Base-by-base conservation (phyloP, 169 alveolate species). In the Toxoplasma gondii region DNA sequence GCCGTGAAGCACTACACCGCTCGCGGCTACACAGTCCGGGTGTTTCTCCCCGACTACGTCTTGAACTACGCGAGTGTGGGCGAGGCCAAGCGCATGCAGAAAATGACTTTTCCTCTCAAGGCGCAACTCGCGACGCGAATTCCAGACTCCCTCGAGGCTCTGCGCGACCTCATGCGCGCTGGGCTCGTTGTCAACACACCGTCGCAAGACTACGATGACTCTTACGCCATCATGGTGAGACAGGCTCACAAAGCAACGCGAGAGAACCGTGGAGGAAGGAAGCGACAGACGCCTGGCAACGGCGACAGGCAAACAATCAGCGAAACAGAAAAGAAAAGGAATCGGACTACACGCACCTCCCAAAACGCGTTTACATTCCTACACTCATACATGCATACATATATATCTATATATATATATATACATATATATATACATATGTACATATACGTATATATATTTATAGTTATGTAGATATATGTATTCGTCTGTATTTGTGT, bases 141-240 rank as follows among this genome's bases (percentile, higher is more conserved):
- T 29, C 96, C 96, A 7, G 95, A 94, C 74, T 69, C 81, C 31
- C 39, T 92, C 22, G 84, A 70, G 27, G 78, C 43, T 9, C 90
- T 94, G 54, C 84, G 38, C 44, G 36, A 92, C 19, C 93, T 94
- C 31, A 88, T 41, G 74, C 43, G 87, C 44, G 70, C 49, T 54
- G 96, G 96, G 45, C 43, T 91, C 43, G 83, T 94, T 17, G 70
- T 92, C 29, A 36, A 27, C 43, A 94, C 96, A 0, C 96, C 96
- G 17, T 41, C 96, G 24, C 94, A 94, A 81, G 96, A 94, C 64
- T 94, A 94, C 84, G 96, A 94, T 64, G 96, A 94, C 34, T 91
- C 93, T 29, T 94, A 94, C 78, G 80, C 88, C 29, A 93, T 93
- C 44, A 49, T 22, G 94, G 96, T 93, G 53, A 29, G 95, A 19